Conservation (phyloP, 208 protist species). For the Leishmania braziliensis region DNA sequence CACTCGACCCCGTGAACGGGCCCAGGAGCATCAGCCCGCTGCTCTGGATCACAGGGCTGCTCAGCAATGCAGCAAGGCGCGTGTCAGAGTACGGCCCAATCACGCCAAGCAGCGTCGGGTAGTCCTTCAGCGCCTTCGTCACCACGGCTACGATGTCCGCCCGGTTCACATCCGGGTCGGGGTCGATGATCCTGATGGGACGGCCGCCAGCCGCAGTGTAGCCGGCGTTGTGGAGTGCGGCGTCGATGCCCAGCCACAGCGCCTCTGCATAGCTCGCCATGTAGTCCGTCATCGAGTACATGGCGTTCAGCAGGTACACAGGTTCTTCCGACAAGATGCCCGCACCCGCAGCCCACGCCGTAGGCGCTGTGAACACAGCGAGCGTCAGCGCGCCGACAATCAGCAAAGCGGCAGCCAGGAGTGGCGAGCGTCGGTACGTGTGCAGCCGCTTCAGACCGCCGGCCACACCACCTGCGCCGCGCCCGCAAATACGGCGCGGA, state of each 20-base stretch:
- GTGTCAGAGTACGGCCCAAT: conserved; percentile 16
- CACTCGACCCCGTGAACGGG: conserved; percentile 21
- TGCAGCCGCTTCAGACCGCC: background rate
- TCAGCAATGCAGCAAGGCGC: background rate
- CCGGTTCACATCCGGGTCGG: background rate
- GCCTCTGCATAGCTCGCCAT: conserved; percentile 8
- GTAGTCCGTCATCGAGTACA: conserved; percentile 13
- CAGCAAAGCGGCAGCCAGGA: background rate
- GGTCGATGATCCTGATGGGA: conserved; percentile 22
- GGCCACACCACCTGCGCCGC: background rate
- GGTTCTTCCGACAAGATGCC: background rate
- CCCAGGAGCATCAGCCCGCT: conserved; percentile 33
- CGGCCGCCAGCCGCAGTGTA: conserved; percentile 12
- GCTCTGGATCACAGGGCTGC: background rate
- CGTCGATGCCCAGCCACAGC: conserved; percentile 27
- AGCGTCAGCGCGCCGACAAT: background rate
- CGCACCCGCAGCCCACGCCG: conserved; percentile 1
- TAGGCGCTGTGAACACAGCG: background rate
- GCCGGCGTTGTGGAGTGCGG: conserved; percentile 23
- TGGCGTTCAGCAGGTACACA: conserved; percentile 29
- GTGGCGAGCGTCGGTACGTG: background rate
- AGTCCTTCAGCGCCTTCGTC: background rate
- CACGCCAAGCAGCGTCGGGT: conserved; percentile 20
- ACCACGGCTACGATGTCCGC: conserved; percentile 13
- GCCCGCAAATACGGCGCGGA: background rate